Evolutionary conservation across 2,329 filamentous ascomycete species (phyloP), one percentile per base, ranked within the genome.

Genomic region (Pseudopyricularia cyperi): DNA sequence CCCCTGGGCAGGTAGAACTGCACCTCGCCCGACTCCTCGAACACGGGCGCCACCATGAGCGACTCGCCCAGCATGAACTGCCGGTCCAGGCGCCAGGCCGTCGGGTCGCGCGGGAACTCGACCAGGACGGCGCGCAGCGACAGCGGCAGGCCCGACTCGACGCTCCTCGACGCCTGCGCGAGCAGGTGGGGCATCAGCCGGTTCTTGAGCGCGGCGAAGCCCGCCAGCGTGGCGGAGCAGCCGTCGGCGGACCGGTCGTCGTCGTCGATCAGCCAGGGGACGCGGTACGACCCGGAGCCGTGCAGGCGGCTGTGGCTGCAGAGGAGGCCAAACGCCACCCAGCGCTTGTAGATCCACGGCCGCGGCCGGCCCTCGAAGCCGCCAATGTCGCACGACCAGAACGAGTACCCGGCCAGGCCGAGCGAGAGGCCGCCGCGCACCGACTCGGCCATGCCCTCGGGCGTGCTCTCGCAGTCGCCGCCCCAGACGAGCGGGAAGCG

Each of bases 291-390:
- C 55, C 72, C 77, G 50, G 79, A 83, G 2, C 84, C 84, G 62
- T 88, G 84, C 11, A 88, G 72, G 14, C 83, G 75, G 35, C 80
- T 85, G 64, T 88, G 84, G 9, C 77, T 79, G 57, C 82, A 86
- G 39, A 88, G 67, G 1, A 87, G 71, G 0, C 84, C 84, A 63
- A 87, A 86, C n/a, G 82, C 82, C 6, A 87, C 82, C 84, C 84
- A 88, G 48, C 84, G 79, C 68, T 87, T 88, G 66, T 88, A 88
- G 58, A 88, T 77, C 69, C 79, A 82, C 0, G 79, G 80, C 2
- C 72, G 74, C 3, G 84, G 83, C 4, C 67, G 75, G 3, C 84
- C 84, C 61, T 88, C 84, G 58, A 88, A 84, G 14, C 62, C 61
- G 47, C 61, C 61, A 34, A 63, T 64, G 55, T 64, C 62, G 52